Percentiles rank a stretch among this genome's conserved stretches.
phyloP scores from a whole-genome alignment of 192 early-diverging fungal species.

The Allomyces arbusculus region DNA sequence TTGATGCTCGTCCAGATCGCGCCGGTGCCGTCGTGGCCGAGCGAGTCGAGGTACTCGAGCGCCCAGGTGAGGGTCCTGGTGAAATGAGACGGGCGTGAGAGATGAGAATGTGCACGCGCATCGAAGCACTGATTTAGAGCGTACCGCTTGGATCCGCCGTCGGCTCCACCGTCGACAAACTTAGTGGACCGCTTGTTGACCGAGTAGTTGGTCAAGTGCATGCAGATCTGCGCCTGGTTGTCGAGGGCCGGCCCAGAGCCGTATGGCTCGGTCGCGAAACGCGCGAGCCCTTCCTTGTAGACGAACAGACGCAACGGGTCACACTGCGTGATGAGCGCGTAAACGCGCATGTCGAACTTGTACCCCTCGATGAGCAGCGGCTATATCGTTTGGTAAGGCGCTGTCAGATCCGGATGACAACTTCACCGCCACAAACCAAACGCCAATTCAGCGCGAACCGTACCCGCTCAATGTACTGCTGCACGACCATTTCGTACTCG shows the following conservation, averaged over 20 bases:
- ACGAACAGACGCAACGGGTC: conserved; percentile 33
- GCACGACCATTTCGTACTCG: conserved; percentile 5
- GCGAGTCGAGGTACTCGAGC: conserved; percentile 5
- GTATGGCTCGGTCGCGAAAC: conserved; percentile 34
- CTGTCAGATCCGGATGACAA: too few relatives aligned
- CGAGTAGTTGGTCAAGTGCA: conserved; percentile 44
- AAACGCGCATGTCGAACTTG: conserved; percentile 40
- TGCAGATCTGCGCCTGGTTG: conserved; percentile 25
- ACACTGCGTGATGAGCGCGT: conserved; percentile 31
- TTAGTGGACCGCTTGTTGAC: conserved; percentile 34
- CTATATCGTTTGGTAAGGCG: background rate
- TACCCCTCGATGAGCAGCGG: conserved; percentile 30
- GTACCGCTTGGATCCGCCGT: conserved; percentile 15
- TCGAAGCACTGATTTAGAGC: too few relatives aligned
- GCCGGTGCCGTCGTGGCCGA: conserved; percentile 6
- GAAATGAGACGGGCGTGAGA: too few relatives aligned
- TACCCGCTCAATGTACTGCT: conserved; percentile 6
- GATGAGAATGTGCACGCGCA: too few relatives aligned
- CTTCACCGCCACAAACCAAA: too few relatives aligned
- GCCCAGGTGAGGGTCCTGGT: conserved; percentile 1
- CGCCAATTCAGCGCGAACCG: background rate
- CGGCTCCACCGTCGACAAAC: conserved; percentile 12
- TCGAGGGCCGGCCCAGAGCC: conserved; percentile 10
- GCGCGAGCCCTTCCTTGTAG: conserved; percentile 31
- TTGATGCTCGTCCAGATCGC: conserved; percentile 19